A percentile compares a stretch with the other conserved stretches of the same genome.
phyloP scores from a whole-genome alignment of 768 basidiomycete species.

The Coprinopsis marcescibilis region DNA sequence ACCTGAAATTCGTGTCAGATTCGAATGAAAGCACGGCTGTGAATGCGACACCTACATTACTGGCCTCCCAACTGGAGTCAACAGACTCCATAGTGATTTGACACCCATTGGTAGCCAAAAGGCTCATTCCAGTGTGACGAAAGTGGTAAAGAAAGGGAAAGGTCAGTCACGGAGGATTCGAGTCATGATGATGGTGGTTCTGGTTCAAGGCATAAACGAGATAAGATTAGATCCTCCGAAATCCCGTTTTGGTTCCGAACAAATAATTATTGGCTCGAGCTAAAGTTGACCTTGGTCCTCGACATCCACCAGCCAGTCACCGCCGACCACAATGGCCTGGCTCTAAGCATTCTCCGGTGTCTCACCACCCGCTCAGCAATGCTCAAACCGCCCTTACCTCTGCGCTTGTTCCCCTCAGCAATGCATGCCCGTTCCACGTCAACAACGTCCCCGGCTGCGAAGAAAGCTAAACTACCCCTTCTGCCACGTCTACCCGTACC shows the following conservation, averaged over 20 bases:
- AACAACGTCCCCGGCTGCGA: constrained; percentile 12
- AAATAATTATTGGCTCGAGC: no score
- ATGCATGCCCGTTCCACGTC: constrained; percentile 19
- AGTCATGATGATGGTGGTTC: constrained; percentile 2
- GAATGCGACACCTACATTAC: constrained; percentile 58
- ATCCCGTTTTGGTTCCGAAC: not conserved
- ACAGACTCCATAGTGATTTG: constrained; percentile 89
- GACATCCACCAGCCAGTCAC: not conserved
- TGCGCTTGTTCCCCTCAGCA: constrained; percentile 10
- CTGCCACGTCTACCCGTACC: constrained; percentile 82
- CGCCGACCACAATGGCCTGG: not conserved
- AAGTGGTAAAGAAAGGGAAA: no score
- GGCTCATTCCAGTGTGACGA: no score
- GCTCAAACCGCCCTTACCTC: constrained; percentile 18
- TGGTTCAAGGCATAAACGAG: not conserved
- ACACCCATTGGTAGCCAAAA: constrained; percentile 69
- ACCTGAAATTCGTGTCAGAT: constrained; percentile 36
- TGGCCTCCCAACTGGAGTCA: constrained; percentile 90
- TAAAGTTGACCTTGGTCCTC: no score
- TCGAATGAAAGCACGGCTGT: not conserved
- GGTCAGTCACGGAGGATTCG: constrained; percentile 1
- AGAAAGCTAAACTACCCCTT: constrained; percentile 17
- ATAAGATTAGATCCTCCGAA: constrained; percentile 6
- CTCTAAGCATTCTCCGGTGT: not conserved
- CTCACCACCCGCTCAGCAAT: constrained; percentile 13